Evolutionary conservation across 2,329 filamentous ascomycete genomes (phyloP), one percentile per base, ranked within the genome.

Genomic region (Hypoxylon rubiginosum): DNA sequence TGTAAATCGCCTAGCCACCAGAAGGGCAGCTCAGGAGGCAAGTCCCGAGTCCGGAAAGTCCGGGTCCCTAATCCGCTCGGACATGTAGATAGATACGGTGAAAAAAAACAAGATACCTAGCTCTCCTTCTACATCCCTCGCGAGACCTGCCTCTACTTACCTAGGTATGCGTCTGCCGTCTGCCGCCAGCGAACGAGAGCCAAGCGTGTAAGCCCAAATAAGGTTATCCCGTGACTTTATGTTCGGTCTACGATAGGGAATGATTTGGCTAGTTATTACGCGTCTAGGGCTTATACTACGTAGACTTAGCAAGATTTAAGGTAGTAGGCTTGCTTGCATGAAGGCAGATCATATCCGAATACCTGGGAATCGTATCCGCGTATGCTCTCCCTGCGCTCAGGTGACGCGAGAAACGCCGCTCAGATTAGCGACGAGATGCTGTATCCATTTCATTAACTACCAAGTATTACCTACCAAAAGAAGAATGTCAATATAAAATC

Each of bases 11-110:
- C 11, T 55, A 52, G 51, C 19, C 55, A 66, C 67, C 41, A 52
- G 54, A 64, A 64, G 34, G 64, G 64, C 58, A 69, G 64, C 54
- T 69, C 61, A 43, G 21, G 52, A 41, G 30, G 32, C 64, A 49
- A 30, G 62, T 45, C 26, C 49, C 55, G 48, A 68, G 49, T 24
- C 30, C 56, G 67, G 61, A 62, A 62, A 51, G 60, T 54, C 53
- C 58, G 67, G 64, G 45, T 55, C 13, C 53, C 46, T 50, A 48
- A 62, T 46, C 67, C 60, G 41, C 30, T 58, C 39, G 61, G 7
- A 21, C 48, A 64, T 62, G 41, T 54, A 62, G 41, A 56, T 53
- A 32, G 48, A 59, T 57, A 26, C 19, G 46, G 21, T 52, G 28
- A 60, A 13, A 17, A 34, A 53, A 32, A 15, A 30, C n/a, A n/a